Evolutionary conservation across 768 basidiomycete genomes (phyloP), one percentile per base, ranked within the genome.

Genomic region (Exidia glandulosa): DNA sequence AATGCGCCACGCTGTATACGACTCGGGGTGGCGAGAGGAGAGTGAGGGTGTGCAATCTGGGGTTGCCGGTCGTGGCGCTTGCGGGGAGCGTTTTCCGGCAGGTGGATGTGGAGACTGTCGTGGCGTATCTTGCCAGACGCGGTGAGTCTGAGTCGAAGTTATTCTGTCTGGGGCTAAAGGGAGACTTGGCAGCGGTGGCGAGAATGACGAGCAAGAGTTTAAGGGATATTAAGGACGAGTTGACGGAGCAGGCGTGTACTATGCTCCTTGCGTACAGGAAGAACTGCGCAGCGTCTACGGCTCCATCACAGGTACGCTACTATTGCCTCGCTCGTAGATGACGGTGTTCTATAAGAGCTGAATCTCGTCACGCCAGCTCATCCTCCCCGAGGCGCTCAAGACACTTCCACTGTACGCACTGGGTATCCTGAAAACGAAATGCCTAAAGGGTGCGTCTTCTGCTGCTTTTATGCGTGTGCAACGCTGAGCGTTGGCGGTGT

Each of bases 341-440:
- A 57, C 47, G 32, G 36, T 29, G 45, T 55, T 23, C 57, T 25
- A 23, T 14, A 19, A 57, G 30, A 3, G 12, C 31, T 30, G 14
- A 31, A n/a, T 29, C 48, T 62, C 48, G 64, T 37, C 56, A 60
- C 13, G 47, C 1, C 65, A 99, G 95, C 73, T 99, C 62, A 88
- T 99, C 62, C 83, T 99, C 29, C 96, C 96, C 5, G 96, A 98
- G 72, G 86, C 88, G 0, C 94, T 93, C 77, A 86, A 87, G 67
- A 79, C 87, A 1, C 79, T 98, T 47, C 91, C 94, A 0, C 77
- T 92, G 19, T 94, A 86, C 69, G 81, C 82, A 2, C 76, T 97
- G 2, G 85, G 85, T 12, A 81, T 97, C 33, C 77, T 88, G 52
- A 99, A 99, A 75, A 82, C 82, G 57, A 95, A 96, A 70, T 86